phyloP scores from a whole-genome alignment of 106 monocot genomes.

The Phalaenopsis aphrodite region DNA sequence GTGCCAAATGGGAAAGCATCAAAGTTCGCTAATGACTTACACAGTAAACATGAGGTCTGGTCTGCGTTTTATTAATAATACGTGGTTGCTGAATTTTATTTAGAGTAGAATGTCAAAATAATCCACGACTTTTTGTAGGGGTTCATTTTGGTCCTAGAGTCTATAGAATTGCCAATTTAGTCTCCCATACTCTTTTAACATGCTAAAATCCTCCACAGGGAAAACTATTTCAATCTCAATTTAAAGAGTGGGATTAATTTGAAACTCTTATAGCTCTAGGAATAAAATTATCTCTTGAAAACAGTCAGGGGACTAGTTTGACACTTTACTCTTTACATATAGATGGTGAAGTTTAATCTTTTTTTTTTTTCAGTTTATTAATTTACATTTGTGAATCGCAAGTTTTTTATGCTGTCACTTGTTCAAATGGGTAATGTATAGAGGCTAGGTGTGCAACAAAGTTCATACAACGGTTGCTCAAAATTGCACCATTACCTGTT shows the following conservation, averaged over 20 bases:
- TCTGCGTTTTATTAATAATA: neutral
- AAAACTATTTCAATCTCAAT: too few relatives aligned
- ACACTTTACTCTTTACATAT: neutral
- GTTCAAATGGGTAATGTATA: neutral
- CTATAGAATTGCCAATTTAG: neutral
- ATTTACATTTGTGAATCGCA: neutral
- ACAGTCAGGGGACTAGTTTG: too few relatives aligned
- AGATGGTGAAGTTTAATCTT: neutral
- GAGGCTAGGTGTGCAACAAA: neutral
- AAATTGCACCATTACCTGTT: neutral
- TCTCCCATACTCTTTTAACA: too few relatives aligned
- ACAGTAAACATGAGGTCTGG: slow-evolving; percentile 35
- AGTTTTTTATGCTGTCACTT: neutral
- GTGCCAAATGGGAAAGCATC: slow-evolving; percentile 67
- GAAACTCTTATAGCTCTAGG: too few relatives aligned
- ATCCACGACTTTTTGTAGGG: neutral
- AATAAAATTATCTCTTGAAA: too few relatives aligned
- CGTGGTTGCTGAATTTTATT: neutral
- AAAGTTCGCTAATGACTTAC: slow-evolving; percentile 30
- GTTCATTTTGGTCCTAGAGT: neutral
- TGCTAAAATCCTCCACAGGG: too few relatives aligned
- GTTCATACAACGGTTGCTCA: neutral
- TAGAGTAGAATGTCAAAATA: neutral
- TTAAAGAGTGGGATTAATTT: too few relatives aligned
- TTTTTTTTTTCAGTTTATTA: neutral